Base-by-base conservation (phyloP, 768 basidiomycete species). In the Lyophyllum semitale region DNA sequence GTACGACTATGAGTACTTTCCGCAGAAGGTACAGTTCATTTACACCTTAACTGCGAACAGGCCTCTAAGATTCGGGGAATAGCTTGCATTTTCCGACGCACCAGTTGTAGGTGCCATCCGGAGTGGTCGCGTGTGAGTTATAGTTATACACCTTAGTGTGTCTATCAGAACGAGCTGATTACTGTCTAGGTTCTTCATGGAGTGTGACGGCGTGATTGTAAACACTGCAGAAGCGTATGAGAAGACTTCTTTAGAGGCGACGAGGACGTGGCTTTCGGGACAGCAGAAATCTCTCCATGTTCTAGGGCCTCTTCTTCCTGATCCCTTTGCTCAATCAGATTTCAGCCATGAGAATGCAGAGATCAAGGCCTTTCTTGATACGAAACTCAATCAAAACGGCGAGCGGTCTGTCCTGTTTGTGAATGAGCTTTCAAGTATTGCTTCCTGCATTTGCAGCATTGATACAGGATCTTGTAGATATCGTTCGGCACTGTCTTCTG, bases 1-100 rank as follows among this genome's bases (percentile, higher is more conserved):
- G 55, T 62, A 64, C 38, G 64, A 65, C 41, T 56, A 65, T 38
- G 66, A 64, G 35, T 59, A 54, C 18, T 61, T 48, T 32, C 59
- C 64, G 2, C 62, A 66, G 44, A 12, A 57, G 29, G 61, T 54
- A 40, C 11, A 2, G 9, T n/a, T 9, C 17, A 6, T 8, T n/a
- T n/a, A n/a, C n/a, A n/a, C 15, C 37, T n/a, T 18, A 18, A 38
- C 7, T 5, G n/a, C 23, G 37, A 35, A 23, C 29, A 29, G 41
- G 25, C 9, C 26, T 13, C 38, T 55, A 3, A 43, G 6, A 8
- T 40, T n/a, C 4, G 7, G 18, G 46, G 6, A 30, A 5, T 23
- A 55, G 54, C 42, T 55, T 11, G 48, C 54, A n/a, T n/a, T n/a
- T 11, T 51, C 38, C 18, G 42, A 50, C 1, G 15, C 45, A 13